Evolutionary conservation across 768 basidiomycete species (phyloP), one percentile per base, ranked within the genome.

Genomic region (Mrakia gelida): DNA sequence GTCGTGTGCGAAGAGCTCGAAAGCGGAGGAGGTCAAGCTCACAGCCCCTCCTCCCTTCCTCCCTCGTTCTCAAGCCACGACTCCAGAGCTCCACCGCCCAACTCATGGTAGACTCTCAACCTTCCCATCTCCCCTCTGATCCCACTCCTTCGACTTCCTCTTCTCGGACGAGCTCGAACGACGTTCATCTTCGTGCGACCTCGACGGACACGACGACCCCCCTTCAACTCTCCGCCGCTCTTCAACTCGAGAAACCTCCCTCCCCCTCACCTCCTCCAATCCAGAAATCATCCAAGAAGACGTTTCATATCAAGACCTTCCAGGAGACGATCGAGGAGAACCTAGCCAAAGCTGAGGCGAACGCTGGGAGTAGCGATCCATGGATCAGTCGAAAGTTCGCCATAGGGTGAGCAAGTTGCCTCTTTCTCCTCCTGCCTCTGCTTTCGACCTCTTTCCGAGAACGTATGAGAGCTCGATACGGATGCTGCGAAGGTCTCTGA

Each of bases 361-460:
- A 21, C 0, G 75, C 75, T 26, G 75, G 75, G n/a, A 76, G 43
- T 5, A 59, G 26, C 21, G 65, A 76, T 34, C 34, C 49, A 16
- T 76, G 75, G 75, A 32, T 76, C 38, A 21, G 16, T 11, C 41
- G 75, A 9, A 76, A 76, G 75, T 68, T 71, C 52, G 75, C 75
- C 15, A 43, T 76, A 28, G 75, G 75, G 74, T 76, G 28, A 68
- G 75, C 28, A 11, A 2, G 45, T 49, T 13, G 9, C 6, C 28
- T 18, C 10, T 1, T 16, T 15, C 28, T 8, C 21, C 49, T 45
- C 15, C 45, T 45, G 4, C 45, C 8, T 38, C 45, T 45, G 38
- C 38, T 8, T 38, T 38, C 38, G 38, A 38, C n/a, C n/a, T n/a
- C n/a, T n/a, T n/a, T n/a, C n/a, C n/a, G n/a, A n/a, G n/a, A n/a